Evolutionary conservation across 495 filamentous ascomycete species (phyloP).

Genomic region (Trichoderma reesei): DNA sequence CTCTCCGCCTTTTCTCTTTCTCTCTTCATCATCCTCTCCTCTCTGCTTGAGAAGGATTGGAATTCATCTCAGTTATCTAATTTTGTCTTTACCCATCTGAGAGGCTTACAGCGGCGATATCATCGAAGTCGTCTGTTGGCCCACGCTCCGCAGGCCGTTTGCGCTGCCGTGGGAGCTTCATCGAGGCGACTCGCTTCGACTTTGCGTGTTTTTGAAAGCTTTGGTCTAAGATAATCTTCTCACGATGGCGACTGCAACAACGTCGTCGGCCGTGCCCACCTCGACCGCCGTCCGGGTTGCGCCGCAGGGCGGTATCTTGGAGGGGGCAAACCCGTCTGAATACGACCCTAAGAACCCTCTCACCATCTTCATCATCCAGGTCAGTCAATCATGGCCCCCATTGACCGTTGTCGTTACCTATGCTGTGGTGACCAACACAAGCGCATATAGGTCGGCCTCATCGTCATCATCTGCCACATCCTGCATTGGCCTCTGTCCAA

Average conservation of each 20-base stretch:
- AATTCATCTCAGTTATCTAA: too few relatives aligned
- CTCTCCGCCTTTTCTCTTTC: neutral
- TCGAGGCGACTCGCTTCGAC: neutral
- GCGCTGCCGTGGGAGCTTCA: neutral
- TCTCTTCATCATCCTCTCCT: neutral
- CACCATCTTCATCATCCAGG: conserved; percentile 90
- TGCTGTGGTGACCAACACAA: neutral
- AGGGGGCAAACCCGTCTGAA: conserved; percentile 58
- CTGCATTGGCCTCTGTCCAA: conserved; percentile 69
- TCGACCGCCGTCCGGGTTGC: conserved; percentile 10
- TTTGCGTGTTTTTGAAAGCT: too few relatives aligned
- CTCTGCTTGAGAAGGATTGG: neutral
- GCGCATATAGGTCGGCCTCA: conserved; percentile 60
- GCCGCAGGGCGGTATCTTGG: conserved; percentile 47
- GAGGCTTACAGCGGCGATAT: neutral
- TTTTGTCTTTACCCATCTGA: neutral
- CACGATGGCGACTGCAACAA: conserved; percentile 9
- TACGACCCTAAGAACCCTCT: conserved; percentile 81
- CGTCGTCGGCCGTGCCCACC: conserved; percentile 7
- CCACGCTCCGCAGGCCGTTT: neutral
- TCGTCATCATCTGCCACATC: conserved; percentile 80
- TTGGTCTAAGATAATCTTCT: neutral
- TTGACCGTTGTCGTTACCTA: neutral
- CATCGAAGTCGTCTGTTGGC: neutral
- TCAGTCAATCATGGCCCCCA: conserved; percentile 22